Percentiles rank a stretch among this genome's conserved stretches.
phyloP scores from a whole-genome alignment of 2,329 filamentous ascomycete genomes.

The Colletotrichum sidae region DNA sequence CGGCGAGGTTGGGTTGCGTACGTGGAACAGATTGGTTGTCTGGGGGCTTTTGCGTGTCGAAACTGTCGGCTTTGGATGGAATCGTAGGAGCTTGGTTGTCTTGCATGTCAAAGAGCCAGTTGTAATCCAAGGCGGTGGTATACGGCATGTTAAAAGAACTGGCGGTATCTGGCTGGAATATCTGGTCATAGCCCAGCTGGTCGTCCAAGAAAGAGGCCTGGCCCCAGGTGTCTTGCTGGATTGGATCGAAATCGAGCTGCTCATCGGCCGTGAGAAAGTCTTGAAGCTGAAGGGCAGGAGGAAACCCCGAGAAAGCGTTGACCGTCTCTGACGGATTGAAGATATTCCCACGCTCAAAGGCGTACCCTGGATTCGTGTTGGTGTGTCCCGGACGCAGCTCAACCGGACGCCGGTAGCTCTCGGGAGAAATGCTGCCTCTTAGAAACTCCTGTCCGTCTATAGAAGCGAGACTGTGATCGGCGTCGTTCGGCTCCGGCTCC shows the following conservation, averaged over 20 bases:
- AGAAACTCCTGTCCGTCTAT: not conserved
- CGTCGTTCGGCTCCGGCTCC: conserved; percentile 23
- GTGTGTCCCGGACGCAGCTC: conserved; percentile 12
- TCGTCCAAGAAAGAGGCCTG: conserved; percentile 18
- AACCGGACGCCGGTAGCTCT: not conserved
- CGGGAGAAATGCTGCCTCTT: conserved; percentile 6
- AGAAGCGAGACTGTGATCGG: conserved; percentile 8
- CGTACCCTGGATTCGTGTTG: not conserved
- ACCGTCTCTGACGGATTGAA: conserved; percentile 6
- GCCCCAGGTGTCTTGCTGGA: conserved; percentile 16
- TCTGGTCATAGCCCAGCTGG: conserved; percentile 58
- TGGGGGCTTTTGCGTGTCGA: not conserved
- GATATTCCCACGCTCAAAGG: conserved; percentile 5
- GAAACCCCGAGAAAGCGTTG: conserved; percentile 17
- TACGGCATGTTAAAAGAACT: conserved; percentile 75
- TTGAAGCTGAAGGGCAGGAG: conserved; percentile 7
- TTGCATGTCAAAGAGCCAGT: conserved; percentile 69
- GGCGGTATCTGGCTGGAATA: conserved; percentile 71
- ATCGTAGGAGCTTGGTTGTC: conserved; percentile 40
- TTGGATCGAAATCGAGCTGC: conserved; percentile 2
- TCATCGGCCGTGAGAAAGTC: not conserved
- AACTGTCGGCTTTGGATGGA: not conserved
- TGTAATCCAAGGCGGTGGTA: conserved; percentile 71
- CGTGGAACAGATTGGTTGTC: not conserved
- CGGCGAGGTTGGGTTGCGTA: conserved; percentile 37